These are phyloP conservation scores for Beta corolliflora DNA, from an alignment of 179 eudicot species.

Conservation along the genomic window DNA sequence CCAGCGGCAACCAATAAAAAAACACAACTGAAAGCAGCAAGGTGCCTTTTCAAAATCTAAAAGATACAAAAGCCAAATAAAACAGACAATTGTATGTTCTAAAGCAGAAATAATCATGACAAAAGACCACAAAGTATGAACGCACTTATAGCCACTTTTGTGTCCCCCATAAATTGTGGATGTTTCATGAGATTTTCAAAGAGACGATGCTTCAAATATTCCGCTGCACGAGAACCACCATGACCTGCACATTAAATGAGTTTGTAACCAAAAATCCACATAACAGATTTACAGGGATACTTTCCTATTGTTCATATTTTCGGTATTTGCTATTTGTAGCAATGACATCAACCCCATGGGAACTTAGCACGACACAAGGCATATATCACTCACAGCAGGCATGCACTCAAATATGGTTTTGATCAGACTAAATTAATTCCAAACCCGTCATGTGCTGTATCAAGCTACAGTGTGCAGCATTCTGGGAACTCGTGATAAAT, in stretches of 20 bases:
- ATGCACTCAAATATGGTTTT: neutral
- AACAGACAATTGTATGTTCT: neutral
- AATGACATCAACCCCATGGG: neutral
- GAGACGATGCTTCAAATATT: constrained; percentile 82
- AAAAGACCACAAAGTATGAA: constrained; percentile 18
- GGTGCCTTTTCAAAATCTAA: neutral
- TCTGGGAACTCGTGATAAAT: neutral
- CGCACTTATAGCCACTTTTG: constrained; percentile 90
- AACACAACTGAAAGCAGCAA: neutral
- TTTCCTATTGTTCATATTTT: neutral
- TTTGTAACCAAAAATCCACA: constrained; percentile 16
- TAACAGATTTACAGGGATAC: neutral
- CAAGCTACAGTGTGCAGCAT: neutral
- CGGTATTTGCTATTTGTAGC: neutral
- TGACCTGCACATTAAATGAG: constrained; percentile 60
- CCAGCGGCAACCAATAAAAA: neutral
- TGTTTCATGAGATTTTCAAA: constrained; percentile 89
- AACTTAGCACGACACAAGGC: neutral
- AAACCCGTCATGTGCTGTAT: neutral
- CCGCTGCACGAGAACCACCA: constrained; percentile 98
- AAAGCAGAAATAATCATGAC: neutral
- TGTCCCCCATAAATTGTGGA: constrained; percentile 68
- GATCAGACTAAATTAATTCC: neutral
- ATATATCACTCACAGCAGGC: neutral
- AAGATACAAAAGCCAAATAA: neutral